Percentiles rank a stretch among this genome's conserved stretches.
Conservation (phyloP, 2,329 filamentous ascomycete species). For the Cercospora citrullina region DNA sequence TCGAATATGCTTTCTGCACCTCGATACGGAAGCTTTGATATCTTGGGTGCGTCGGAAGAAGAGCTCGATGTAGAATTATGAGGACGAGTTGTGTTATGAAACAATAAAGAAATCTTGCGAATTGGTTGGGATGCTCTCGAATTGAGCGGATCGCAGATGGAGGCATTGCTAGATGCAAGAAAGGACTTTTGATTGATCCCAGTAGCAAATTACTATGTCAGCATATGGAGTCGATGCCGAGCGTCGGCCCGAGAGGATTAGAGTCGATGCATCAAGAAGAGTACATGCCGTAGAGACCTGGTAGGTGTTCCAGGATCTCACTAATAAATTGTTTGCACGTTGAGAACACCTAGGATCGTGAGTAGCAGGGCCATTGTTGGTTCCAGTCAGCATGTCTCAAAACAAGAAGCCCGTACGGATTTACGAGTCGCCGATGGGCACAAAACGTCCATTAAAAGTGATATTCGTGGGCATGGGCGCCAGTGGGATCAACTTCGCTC, state of each 20-base stretch:
- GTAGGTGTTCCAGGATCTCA: background rate
- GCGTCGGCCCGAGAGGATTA: background rate
- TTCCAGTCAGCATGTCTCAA: background rate
- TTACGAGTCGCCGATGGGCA: background rate
- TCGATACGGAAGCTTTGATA: background rate
- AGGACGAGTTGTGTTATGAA: background rate
- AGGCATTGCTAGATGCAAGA: background rate
- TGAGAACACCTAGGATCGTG: background rate
- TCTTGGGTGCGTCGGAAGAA: background rate
- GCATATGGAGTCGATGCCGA: background rate
- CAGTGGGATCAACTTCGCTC: background rate
- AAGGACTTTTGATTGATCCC: background rate
- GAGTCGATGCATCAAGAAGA: background rate
- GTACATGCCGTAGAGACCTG: background rate
- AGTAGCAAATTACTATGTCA: background rate
- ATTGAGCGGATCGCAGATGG: background rate
- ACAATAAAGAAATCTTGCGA: background rate
- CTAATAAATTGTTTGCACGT: background rate
- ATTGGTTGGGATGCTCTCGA: background rate
- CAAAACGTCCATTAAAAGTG: background rate
- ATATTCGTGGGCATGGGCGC: background rate
- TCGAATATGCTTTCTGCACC: background rate
- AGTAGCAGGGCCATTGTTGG: background rate
- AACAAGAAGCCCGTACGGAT: background rate
- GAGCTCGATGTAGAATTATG: background rate